A percentile compares a stretch with the other conserved stretches of the same genome.
Evolutionary conservation across 768 basidiomycete genomes (phyloP).

Genomic region (Suillus discolor): DNA sequence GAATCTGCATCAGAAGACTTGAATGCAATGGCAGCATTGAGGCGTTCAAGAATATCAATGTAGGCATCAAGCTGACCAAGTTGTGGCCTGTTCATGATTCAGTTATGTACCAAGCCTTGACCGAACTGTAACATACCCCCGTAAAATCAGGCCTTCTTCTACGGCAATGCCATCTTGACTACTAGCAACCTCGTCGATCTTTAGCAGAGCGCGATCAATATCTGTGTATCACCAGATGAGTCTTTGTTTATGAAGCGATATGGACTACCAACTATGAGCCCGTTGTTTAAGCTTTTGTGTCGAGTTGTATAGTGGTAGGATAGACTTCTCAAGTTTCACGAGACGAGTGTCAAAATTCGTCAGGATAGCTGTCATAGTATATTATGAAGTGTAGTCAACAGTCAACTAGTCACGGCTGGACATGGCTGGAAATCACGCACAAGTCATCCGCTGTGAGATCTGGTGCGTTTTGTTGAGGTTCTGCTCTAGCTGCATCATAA

Average conservation of each 20-base stretch:
- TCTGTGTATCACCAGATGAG: slow-evolving; percentile 45
- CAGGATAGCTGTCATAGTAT: slow-evolving; percentile 61
- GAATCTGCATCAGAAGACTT: slow-evolving; percentile 59
- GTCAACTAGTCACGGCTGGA: background rate
- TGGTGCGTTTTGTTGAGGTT: slow-evolving; percentile 85
- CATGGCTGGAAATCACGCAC: slow-evolving; percentile 42
- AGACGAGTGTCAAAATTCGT: slow-evolving; percentile 83
- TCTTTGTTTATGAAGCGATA: background rate
- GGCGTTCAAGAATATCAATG: slow-evolving; percentile 70
- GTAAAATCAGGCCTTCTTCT: slow-evolving; percentile 77
- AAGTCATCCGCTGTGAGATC: slow-evolving; percentile 84
- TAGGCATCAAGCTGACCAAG: slow-evolving; percentile 65
- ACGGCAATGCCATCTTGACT: slow-evolving; percentile 74
- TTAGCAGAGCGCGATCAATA: slow-evolving; percentile 75
- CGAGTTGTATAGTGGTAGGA: slow-evolving; percentile 78
- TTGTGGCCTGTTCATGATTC: slow-evolving; percentile 56
- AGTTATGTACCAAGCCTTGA: slow-evolving; percentile 4
- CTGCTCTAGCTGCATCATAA: slow-evolving; percentile 66
- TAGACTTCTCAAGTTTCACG: slow-evolving; percentile 83
- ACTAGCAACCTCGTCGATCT: slow-evolving; percentile 79
- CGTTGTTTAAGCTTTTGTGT: slow-evolving; percentile 75
- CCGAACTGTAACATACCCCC: slow-evolving; percentile 52
- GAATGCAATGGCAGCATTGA: slow-evolving; percentile 82
- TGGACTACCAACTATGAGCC: slow-evolving; percentile 59
- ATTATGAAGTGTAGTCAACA: slow-evolving; percentile 27